phyloP scores from a whole-genome alignment of 306 rosid genomes.

The Malus asiatica region DNA sequence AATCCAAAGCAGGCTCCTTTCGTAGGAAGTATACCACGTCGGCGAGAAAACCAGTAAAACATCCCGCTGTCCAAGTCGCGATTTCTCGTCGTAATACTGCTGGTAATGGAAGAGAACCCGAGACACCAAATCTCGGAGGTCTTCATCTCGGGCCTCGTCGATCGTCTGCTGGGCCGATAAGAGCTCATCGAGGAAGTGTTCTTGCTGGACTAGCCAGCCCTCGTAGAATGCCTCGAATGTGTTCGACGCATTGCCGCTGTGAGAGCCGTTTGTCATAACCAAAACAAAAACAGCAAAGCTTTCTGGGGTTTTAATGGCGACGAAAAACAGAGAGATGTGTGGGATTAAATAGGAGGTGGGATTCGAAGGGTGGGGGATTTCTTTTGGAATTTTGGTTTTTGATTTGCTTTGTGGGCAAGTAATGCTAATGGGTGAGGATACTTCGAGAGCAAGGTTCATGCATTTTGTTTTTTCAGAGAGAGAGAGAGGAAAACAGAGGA shows the following conservation, averaged over 20 bases:
- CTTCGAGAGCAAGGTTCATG: too few relatives aligned
- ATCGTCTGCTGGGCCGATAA: slow-evolving; percentile 14
- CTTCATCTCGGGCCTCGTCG: slow-evolving; percentile 17
- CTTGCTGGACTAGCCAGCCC: slow-evolving; percentile 62
- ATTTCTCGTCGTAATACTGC: slow-evolving; percentile 60
- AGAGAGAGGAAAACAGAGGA: too few relatives aligned
- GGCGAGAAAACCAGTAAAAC: slow-evolving; percentile 53
- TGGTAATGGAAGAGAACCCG: slow-evolving; percentile 59
- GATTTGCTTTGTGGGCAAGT: too few relatives aligned
- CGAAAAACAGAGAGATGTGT: too few relatives aligned
- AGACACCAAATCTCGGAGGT: slow-evolving; percentile 29
- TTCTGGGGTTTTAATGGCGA: background rate
- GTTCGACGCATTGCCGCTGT: background rate
- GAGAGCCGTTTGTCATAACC: background rate
- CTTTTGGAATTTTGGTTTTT: too few relatives aligned
- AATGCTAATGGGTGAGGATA: too few relatives aligned
- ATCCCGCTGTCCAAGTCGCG: slow-evolving; percentile 37
- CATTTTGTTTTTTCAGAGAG: too few relatives aligned
- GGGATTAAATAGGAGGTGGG: too few relatives aligned
- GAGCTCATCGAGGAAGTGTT: slow-evolving; percentile 49
- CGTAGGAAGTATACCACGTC: slow-evolving; percentile 52
- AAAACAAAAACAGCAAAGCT: background rate
- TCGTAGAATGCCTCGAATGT: slow-evolving; percentile 45
- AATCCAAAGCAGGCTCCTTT: slow-evolving; percentile 51
- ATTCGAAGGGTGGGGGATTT: too few relatives aligned